phyloP scores from a whole-genome alignment of 2,329 filamentous ascomycete species.

The Penicillium capsulatum region DNA sequence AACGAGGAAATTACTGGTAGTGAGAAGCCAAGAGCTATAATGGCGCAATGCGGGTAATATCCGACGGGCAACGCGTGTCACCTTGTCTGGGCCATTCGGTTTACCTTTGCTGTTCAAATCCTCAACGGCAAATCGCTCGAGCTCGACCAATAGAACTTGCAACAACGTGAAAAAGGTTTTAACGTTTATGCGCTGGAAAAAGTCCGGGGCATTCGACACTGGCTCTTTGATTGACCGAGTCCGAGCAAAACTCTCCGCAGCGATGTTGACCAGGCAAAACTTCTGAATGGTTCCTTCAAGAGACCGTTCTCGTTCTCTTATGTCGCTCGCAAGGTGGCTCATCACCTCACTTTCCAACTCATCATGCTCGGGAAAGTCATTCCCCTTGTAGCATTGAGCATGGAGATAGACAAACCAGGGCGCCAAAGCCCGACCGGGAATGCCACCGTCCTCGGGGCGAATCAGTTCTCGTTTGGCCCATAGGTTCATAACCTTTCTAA shows the following conservation, averaged over 20 bases:
- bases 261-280: slow-evolving; percentile 79
- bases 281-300: slow-evolving; percentile 66
- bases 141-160: slow-evolving; percentile 64
- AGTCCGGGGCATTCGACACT: slow-evolving; percentile 48
- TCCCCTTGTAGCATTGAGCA: slow-evolving; percentile 74
- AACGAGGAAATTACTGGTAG: slow-evolving; percentile 52
- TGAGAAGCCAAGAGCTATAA: slow-evolving; percentile 64
- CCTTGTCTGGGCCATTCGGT: slow-evolving; percentile 43
- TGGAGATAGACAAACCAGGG: slow-evolving; percentile 85
- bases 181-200: slow-evolving; percentile 71
- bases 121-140: slow-evolving; percentile 56
- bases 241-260: slow-evolving; percentile 70
- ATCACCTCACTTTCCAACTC: slow-evolving; percentile 85
- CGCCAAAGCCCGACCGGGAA: slow-evolving; percentile 57
- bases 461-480: slow-evolving; percentile 55
- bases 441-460: slow-evolving; percentile 48
- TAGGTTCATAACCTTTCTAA: slow-evolving; percentile 59
- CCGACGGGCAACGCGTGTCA: slow-evolving; percentile 57
- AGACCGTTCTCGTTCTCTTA: slow-evolving; percentile 64
- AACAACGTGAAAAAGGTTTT: slow-evolving; percentile 71
- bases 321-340: slow-evolving; percentile 66
- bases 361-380: slow-evolving; percentile 67
- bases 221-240: slow-evolving; percentile 55
- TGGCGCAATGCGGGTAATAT: slow-evolving; percentile 62
- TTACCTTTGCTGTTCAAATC: slow-evolving; percentile 42